These are phyloP conservation scores for Saprolegnia parasitica DNA, from an alignment of 352 stramenopile species.

Conservation along the genomic window DNA sequence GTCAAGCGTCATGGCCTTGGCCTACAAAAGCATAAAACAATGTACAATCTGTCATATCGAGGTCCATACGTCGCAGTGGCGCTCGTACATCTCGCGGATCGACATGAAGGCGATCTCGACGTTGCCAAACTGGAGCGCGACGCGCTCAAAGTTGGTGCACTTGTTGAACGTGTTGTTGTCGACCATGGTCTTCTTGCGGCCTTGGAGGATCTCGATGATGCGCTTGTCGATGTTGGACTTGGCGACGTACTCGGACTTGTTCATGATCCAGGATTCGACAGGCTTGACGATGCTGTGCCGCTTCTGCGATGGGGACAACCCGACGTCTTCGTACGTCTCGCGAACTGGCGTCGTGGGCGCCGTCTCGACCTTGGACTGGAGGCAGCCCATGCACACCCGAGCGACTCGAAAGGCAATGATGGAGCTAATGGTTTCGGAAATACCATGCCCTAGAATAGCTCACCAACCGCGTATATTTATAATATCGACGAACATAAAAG, in stretches of 20 bases:
- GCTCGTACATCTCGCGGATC: slow-evolving; percentile 59
- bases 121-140: slow-evolving; percentile 66
- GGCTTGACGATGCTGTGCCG: slow-evolving; percentile 17
- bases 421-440: no score
- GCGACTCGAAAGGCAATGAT: no score
- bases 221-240: slow-evolving; percentile 33
- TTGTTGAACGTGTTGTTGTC: slow-evolving; percentile 41
- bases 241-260: slow-evolving; percentile 22
- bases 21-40: slow-evolving; percentile 30
- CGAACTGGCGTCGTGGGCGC: background rate
- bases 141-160: slow-evolving; percentile 64
- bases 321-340: background rate
- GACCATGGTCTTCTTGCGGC: slow-evolving; percentile 53
- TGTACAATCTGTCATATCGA: background rate
- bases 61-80: slow-evolving; percentile 49
- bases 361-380: slow-evolving; percentile 23
- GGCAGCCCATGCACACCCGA: slow-evolving; percentile 27
- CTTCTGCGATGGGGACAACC: background rate
- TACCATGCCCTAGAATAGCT: no score
- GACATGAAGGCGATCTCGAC: slow-evolving; percentile 58
- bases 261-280: slow-evolving; percentile 28
- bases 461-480: no score
- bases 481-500: no score
- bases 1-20: slow-evolving; percentile 59
- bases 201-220: slow-evolving; percentile 58